Conservation (phyloP, 345 rosid species). For the Crucihimalaya himalaica region DNA sequence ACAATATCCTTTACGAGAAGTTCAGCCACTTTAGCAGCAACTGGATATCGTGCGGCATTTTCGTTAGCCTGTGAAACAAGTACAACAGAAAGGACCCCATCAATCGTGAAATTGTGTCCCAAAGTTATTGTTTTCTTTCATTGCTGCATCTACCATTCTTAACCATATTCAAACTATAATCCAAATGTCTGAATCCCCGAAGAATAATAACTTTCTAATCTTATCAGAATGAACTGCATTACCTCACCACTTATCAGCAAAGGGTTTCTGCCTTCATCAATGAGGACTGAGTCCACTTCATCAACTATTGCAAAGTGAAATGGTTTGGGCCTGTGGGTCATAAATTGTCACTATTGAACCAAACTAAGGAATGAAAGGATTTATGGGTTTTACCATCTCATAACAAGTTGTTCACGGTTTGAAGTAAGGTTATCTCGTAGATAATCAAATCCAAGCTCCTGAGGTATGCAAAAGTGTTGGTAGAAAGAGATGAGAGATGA, state of each 20-base stretch:
- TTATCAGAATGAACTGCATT: conserved; percentile 34
- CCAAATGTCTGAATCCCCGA: background rate
- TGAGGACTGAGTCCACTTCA: conserved; percentile 97
- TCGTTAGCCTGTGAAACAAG: conserved; percentile 65
- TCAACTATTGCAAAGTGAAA: conserved; percentile 96
- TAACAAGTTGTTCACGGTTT: conserved; percentile 79
- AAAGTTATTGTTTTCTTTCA: conserved; percentile 3
- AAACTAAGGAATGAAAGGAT: conserved; percentile 23
- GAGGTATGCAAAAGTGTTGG: conserved; percentile 39
- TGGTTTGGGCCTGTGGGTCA: conserved; percentile 84
- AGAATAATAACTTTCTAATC: conserved; percentile 14
- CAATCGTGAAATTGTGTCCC: conserved; percentile 13
- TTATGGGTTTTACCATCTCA: conserved; percentile 74
- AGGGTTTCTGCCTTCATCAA: conserved; percentile 98
- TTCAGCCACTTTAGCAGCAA: conserved; percentile 96
- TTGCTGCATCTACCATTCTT: conserved; percentile 4
- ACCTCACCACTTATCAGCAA: conserved; percentile 97
- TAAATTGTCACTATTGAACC: conserved; percentile 28
- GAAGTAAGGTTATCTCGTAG: conserved; percentile 91
- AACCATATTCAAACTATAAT: conserved; percentile 4
- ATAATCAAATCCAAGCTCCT: conserved; percentile 99
- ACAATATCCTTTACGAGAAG: conserved; percentile 71
- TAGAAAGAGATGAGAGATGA: conserved; percentile 9
- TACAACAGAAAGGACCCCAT: conserved; percentile 23
- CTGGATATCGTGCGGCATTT: conserved; percentile 95